phyloP scores from a whole-genome alignment of 345 rosid genomes.

The Lepidium didymum region DNA sequence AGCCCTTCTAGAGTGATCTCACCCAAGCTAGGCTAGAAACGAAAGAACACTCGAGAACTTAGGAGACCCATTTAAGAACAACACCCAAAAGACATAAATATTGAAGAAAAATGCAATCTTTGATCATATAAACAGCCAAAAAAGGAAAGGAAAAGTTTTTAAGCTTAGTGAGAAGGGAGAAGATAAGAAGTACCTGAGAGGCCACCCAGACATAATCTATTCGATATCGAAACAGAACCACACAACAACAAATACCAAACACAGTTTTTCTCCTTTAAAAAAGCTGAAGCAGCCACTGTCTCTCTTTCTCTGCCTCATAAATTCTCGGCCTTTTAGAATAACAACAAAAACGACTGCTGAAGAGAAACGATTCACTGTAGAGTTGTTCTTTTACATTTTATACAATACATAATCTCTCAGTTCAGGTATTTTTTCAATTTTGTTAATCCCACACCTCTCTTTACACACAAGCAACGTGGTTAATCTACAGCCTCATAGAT shows the following conservation, averaged over 20 bases:
- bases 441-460: conserved; percentile 13
- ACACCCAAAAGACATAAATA: conserved; percentile 15
- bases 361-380: conserved; percentile 23
- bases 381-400: background rate
- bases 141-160: background rate
- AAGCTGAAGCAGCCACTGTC: conserved; percentile 19
- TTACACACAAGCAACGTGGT: conserved; percentile 36
- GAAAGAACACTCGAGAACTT: conserved; percentile 7
- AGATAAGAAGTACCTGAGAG: conserved; percentile 29
- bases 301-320: conserved; percentile 49
- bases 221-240: conserved; percentile 54
- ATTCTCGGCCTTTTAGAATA: conserved; percentile 25
- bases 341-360: conserved; percentile 26
- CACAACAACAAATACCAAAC: conserved; percentile 33
- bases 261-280: conserved; percentile 14
- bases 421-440: background rate
- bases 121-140: conserved; percentile 13
- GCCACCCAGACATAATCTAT: conserved; percentile 45
- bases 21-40: conserved; percentile 4
- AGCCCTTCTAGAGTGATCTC: conserved; percentile 2
- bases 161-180: conserved; percentile 12
- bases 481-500: conserved; percentile 11
- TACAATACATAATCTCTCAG: background rate
- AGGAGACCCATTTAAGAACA: conserved; percentile 9
- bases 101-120: background rate